phyloP scores from a whole-genome alignment of 768 basidiomycete species.

The Amanita inopinata region DNA sequence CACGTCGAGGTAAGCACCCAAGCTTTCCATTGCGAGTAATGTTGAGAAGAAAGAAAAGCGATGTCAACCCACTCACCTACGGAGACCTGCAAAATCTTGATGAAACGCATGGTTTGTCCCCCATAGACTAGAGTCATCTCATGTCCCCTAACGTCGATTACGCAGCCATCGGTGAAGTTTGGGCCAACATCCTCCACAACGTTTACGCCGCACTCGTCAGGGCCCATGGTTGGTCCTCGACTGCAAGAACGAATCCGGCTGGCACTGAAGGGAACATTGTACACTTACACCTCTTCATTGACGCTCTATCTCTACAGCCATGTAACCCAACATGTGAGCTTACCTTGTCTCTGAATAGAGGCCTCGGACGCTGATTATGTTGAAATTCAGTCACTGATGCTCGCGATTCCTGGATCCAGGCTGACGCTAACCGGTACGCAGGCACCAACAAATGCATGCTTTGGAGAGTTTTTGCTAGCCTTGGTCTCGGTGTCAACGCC shows the following conservation, averaged over 20 bases:
- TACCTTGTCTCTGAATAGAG: background rate
- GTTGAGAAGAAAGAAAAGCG: slow-evolving; percentile 13
- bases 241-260: slow-evolving; percentile 30
- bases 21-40: background rate
- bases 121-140: no score
- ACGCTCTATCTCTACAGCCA: no score
- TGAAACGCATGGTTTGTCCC: slow-evolving; percentile 31
- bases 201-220: no score
- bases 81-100: slow-evolving; percentile 25
- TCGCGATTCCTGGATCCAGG: slow-evolving; percentile 43
- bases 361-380: background rate
- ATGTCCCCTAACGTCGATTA: slow-evolving; percentile 2
- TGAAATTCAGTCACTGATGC: slow-evolving; percentile 28
- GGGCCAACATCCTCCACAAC: slow-evolving; percentile 38
- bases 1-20: slow-evolving; percentile 26
- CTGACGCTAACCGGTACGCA: slow-evolving; percentile 35
- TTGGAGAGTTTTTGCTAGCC: slow-evolving; percentile 38
- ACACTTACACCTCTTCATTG: slow-evolving; percentile 42
- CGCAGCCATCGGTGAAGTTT: slow-evolving; percentile 47
- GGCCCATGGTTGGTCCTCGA: slow-evolving; percentile 25
- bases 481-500: slow-evolving; percentile 35
- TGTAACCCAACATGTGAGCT: slow-evolving; percentile 42
- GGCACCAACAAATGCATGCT: slow-evolving; percentile 36
- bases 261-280: slow-evolving; percentile 38
- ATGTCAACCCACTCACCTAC: slow-evolving; percentile 35